These are phyloP conservation scores for Polygonum aviculare DNA, from an alignment of 148 eudicot species.

Conservation along the genomic window DNA sequence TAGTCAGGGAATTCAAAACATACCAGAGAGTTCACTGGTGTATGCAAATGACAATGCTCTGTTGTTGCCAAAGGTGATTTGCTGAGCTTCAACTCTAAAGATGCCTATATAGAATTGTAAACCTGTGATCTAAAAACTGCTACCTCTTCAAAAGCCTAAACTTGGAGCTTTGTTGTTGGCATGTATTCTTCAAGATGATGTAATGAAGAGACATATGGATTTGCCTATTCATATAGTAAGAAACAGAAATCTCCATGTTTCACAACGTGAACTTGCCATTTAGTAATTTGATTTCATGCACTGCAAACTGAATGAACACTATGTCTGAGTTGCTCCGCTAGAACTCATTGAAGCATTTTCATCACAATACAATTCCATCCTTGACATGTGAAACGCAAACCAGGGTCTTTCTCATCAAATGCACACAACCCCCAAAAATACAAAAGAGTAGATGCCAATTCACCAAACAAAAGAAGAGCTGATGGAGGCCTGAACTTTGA, in stretches of 20 bases:
- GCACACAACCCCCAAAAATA: neutral
- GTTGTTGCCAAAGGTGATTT: conserved; percentile 65
- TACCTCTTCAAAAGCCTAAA: too few relatives aligned
- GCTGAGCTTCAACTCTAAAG: neutral
- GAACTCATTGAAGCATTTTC: too few relatives aligned
- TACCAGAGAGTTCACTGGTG: conserved; percentile 68
- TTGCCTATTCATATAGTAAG: neutral
- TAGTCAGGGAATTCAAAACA: conserved; percentile 83
- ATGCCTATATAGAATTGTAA: too few relatives aligned
- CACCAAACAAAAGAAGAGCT: neutral
- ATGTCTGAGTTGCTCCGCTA: too few relatives aligned
- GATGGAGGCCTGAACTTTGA: neutral
- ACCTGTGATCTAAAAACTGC: too few relatives aligned
- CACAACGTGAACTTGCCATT: neutral
- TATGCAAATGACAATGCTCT: conserved; percentile 89
- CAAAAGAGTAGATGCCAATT: neutral
- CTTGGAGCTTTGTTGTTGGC: neutral
- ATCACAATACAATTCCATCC: too few relatives aligned
- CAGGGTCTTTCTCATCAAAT: neutral
- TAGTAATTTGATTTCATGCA: neutral
- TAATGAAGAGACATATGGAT: neutral
- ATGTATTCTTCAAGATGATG: neutral
- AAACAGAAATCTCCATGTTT: too few relatives aligned
- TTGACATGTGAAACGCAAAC: too few relatives aligned
- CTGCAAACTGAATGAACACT: neutral